Evolutionary conservation across 73 alveolate species (phyloP).

Genomic region (Blepharisma japonicum): DNA sequence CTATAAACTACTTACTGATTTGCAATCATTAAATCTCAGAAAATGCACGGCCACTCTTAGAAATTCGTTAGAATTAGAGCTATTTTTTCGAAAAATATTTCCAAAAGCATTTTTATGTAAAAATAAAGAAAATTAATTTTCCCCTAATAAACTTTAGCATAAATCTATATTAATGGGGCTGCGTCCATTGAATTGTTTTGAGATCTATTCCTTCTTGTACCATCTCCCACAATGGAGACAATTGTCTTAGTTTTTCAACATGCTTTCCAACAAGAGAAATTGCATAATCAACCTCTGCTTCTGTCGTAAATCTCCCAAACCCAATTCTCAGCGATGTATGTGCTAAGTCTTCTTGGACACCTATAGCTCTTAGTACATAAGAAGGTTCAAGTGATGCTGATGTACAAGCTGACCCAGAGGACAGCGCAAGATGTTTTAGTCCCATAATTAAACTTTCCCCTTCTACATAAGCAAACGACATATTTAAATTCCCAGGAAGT

Average conservation of each 20-base stretch:
- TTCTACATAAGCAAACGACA: conserved; percentile 94
- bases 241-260: conserved; percentile 74
- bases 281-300: conserved; percentile 72
- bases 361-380: conserved; percentile 90
- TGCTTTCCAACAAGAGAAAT: conserved; percentile 48
- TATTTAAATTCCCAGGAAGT: conserved; percentile 26
- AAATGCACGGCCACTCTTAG: background rate
- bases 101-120: background rate
- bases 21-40: background rate
- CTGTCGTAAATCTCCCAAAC: conserved; percentile 89
- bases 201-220: conserved; percentile 78
- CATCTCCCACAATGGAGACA: conserved; percentile 96
- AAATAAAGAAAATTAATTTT: no score
- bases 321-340: conserved; percentile 89
- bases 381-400: conserved; percentile 93
- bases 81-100: conserved; percentile 26
- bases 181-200: conserved; percentile 72
- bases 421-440: conserved; percentile 77
- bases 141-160: no score
- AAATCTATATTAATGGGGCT: conserved; percentile 48
- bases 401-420: conserved; percentile 98
- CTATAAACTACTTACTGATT: background rate
- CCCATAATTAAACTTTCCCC: conserved; percentile 95
- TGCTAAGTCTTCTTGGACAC: conserved; percentile 90
- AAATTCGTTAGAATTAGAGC: background rate